Evolutionary conservation across 2,329 filamentous ascomycete species (phyloP), one percentile per base, ranked within the genome.

Genomic region (Cercospora citrullina): DNA sequence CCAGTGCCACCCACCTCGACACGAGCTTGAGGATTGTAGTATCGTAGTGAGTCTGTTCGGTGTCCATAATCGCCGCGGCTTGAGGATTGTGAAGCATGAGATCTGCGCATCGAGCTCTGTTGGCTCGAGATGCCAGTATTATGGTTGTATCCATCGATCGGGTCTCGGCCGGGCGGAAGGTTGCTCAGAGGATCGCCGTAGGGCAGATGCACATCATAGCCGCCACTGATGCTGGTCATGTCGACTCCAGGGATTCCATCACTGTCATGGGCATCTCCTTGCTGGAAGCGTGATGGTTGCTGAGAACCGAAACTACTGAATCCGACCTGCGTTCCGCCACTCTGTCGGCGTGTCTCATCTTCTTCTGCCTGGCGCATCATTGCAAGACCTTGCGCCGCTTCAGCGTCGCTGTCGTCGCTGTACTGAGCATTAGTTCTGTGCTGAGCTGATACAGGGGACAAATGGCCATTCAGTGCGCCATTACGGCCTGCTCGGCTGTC

Each of bases 1-100:
- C 94, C 95, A n/a, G 93, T 97, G 7, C 92, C 94, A 60, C 88
- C 91, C 58, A 92, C 93, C 79, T 98, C 94, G 61, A 97, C 90
- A 64, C 91, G 87, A 5, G 91, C 92, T 64, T 89, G 85, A 14
- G 78, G 83, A 64, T 81, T 82, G 72, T 90, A 89, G 4, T 87
- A 85, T 73, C 87, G 86, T 2, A 87, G 82, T 14, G 83, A 80
- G 68, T 87, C 83, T 65, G 72, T 73, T 2, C 65, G 77, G 60
- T 79, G 78, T 28, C 84, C 83, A 53, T 85, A 83, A 1, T 82
- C 82, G 45, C 71, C 69, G 57, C 71, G 72, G 77, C 72, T 76
- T 4, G 61, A 64, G 14, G 82, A 80, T 69, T 79, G 81, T 12
- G 80, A 76, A n/a, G 77, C 77, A 68, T 81, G 80, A 16, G 81